These are phyloP conservation scores for Yamadazyma endophytica DNA, from an alignment of 805 yeast species.

Conservation along the genomic window DNA sequence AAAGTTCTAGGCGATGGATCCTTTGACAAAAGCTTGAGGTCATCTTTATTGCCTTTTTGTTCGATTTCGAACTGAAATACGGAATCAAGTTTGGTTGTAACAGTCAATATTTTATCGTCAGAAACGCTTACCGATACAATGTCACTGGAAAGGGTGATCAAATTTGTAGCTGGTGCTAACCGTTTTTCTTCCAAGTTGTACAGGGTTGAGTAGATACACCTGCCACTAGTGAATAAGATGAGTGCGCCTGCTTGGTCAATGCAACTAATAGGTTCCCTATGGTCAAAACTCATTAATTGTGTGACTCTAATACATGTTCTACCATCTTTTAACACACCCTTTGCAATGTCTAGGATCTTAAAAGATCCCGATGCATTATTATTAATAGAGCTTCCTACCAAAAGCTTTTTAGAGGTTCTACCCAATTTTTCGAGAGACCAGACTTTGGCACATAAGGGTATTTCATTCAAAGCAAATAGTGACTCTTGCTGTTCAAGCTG, in stretches of 20 bases:
- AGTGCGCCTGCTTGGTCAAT: constrained; percentile 29
- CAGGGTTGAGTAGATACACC: constrained; percentile 25
- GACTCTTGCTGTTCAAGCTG: constrained; percentile 12
- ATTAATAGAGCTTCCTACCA: constrained; percentile 13
- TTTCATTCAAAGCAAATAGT: constrained; percentile 18
- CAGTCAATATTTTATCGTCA: constrained; percentile 16
- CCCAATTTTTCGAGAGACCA: constrained; percentile 32
- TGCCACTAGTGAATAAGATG: constrained; percentile 31
- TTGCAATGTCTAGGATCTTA: constrained; percentile 31
- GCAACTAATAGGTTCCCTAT: constrained; percentile 27
- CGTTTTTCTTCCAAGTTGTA: constrained; percentile 29
- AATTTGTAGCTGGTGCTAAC: constrained; percentile 21
- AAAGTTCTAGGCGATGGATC: constrained; percentile 32
- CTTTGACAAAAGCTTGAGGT: constrained; percentile 15
- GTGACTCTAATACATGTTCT: constrained; percentile 16
- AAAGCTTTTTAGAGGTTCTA: constrained; percentile 29
- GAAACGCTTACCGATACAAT: constrained; percentile 20
- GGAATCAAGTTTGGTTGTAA: constrained; percentile 33
- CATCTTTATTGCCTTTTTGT: constrained; percentile 4
- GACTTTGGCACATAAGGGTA: constrained; percentile 26
- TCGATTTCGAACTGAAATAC: constrained; percentile 22
- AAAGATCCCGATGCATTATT: constrained; percentile 20
- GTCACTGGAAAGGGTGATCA: constrained; percentile 27
- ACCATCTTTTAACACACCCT: constrained; percentile 13
- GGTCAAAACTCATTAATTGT: constrained; percentile 29